Evolutionary conservation across 257 asterid species (phyloP).

Genomic region (Solanum bulbocastanum): DNA sequence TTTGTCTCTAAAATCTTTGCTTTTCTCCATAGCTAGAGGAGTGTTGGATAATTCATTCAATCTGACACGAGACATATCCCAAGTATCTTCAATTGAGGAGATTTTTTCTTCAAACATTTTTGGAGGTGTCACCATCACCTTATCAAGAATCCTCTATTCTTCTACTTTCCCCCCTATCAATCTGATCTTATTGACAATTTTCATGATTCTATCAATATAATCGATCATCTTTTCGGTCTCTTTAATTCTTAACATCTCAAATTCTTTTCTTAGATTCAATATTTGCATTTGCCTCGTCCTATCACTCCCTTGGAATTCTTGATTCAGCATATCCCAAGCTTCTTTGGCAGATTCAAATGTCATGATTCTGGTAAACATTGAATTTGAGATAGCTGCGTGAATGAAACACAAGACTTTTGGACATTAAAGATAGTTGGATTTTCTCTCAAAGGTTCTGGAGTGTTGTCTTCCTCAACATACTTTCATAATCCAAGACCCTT

Average conservation of each 20-base stretch:
- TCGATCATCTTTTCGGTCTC: too few species aligned
- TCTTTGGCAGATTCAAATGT: background rate
- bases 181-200: too few species aligned
- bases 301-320: background rate
- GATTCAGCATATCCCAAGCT: background rate
- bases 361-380: background rate
- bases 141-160: background rate
- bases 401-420: background rate
- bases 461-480: background rate
- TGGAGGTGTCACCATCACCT: background rate
- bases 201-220: too few species aligned
- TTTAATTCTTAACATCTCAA: background rate
- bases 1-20: background rate
- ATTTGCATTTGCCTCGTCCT: background rate
- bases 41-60: background rate
- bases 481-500: background rate
- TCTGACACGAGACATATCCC: background rate
- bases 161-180: background rate
- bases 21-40: background rate
- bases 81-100: background rate
- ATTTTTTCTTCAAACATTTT: background rate
- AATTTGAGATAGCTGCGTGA: rapidly evolving
- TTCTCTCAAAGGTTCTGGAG: background rate
- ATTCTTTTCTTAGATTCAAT: background rate
- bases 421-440: background rate